These are phyloP conservation scores for Dendrobium officinale DNA, from an alignment of 106 monocot genomes.

Conservation along the genomic window DNA sequence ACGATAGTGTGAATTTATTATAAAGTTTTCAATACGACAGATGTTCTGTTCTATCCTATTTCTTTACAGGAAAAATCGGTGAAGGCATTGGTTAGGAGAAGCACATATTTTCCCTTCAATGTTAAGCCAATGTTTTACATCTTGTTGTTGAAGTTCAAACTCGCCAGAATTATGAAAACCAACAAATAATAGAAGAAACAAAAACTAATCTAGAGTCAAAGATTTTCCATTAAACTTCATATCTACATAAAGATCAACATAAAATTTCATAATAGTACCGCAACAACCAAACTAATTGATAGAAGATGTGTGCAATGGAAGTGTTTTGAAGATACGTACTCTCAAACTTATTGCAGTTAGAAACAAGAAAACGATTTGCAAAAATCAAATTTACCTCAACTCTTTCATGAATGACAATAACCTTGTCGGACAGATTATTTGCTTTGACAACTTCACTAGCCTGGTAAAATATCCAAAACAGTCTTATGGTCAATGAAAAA, in stretches of 20 bases:
- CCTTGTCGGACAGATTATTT: conserved; percentile 75
- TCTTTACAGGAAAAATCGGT: not conserved
- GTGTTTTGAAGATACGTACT: not conserved
- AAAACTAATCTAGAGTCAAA: not conserved
- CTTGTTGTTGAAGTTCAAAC: not conserved
- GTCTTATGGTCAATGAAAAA: not conserved
- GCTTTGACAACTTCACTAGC: conserved; percentile 82
- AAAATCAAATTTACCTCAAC: conserved; percentile 56
- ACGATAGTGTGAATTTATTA: not conserved
- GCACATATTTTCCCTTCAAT: not conserved
- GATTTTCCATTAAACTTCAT: not conserved
- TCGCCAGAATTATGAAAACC: not conserved
- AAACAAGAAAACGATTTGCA: conserved; percentile 1
- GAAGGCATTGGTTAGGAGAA: not conserved
- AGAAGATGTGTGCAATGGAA: not conserved
- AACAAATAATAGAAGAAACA: too few relatives aligned
- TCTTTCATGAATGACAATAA: conserved; percentile 85
- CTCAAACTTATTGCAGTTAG: not conserved
- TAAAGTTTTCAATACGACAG: not conserved
- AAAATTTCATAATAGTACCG: not conserved
- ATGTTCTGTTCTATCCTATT: not conserved
- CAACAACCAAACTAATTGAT: not conserved
- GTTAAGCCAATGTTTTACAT: not conserved
- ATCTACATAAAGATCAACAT: not conserved
- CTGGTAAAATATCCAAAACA: conserved; percentile 22